phyloP scores from a whole-genome alignment of 345 rosid species.

The Citrus unshiu region DNA sequence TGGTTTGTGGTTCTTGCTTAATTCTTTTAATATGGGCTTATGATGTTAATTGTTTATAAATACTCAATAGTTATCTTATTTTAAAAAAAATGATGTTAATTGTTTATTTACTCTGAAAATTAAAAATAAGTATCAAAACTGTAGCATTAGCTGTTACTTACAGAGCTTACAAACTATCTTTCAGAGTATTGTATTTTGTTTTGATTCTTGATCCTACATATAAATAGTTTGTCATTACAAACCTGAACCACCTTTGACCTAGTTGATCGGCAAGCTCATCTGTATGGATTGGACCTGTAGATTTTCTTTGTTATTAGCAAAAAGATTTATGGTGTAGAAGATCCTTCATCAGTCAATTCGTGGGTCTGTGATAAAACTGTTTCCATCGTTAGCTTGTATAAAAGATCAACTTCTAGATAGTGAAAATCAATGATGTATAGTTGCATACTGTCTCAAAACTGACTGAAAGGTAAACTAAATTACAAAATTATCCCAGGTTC shows the following conservation, averaged over 20 bases:
- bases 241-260: background rate
- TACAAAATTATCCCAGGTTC: background rate
- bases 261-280: background rate
- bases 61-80: no score
- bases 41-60: background rate
- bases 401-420: background rate
- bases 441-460: background rate
- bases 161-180: background rate
- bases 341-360: background rate
- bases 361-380: background rate
- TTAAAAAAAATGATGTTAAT: background rate
- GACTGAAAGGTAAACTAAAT: background rate
- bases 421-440: background rate
- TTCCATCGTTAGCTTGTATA: background rate
- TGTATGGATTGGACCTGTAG: background rate
- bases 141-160: background rate
- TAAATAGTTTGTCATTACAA: background rate
- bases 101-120: background rate
- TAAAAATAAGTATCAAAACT: background rate
- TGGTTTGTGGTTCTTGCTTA: conserved; percentile 4
- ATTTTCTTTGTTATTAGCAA: background rate
- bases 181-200: background rate
- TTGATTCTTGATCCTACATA: background rate
- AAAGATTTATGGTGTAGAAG: background rate
- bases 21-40: background rate